phyloP scores from a whole-genome alignment of 208 protist genomes.

The Trypanosoma brucei region DNA sequence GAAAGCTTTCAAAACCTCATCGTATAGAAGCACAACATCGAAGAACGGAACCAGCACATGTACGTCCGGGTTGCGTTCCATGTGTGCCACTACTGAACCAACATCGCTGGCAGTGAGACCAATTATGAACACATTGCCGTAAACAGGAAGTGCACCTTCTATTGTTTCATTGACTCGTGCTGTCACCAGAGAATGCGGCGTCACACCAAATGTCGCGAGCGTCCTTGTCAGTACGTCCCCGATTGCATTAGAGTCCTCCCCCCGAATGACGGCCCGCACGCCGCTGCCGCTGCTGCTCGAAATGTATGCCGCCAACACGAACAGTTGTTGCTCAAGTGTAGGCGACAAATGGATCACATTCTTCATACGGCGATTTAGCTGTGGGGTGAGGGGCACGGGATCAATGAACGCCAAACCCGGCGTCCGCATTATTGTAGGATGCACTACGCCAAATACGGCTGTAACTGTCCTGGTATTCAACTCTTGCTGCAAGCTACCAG shows the following conservation, averaged over 20 bases:
- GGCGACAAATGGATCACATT: slow-evolving; percentile 6
- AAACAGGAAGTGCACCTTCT: neutral
- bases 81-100: slow-evolving; percentile 14
- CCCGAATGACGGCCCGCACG: slow-evolving; percentile 2
- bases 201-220: slow-evolving; percentile 5
- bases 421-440: neutral
- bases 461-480: neutral
- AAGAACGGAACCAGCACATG: slow-evolving; percentile 27
- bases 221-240: neutral
- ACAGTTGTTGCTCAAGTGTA: slow-evolving; percentile 11
- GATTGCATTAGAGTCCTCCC: neutral
- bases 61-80: slow-evolving; percentile 10
- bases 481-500: neutral
- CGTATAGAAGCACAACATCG: slow-evolving; percentile 34
- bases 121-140: slow-evolving; percentile 13
- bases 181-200: neutral
- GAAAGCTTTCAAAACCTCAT: slow-evolving; percentile 24
- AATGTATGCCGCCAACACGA: neutral
- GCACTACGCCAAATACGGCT: neutral
- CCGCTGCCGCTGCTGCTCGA: neutral
- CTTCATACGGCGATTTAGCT: neutral
- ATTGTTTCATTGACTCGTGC: neutral
- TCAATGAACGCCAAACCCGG: slow-evolving; percentile 2
- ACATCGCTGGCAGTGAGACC: slow-evolving; percentile 21
- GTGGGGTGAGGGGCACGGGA: neutral